These are phyloP conservation scores for Fusarium pseudonygamai DNA, from an alignment of 2,329 filamentous ascomycete species.

Conservation along the genomic window DNA sequence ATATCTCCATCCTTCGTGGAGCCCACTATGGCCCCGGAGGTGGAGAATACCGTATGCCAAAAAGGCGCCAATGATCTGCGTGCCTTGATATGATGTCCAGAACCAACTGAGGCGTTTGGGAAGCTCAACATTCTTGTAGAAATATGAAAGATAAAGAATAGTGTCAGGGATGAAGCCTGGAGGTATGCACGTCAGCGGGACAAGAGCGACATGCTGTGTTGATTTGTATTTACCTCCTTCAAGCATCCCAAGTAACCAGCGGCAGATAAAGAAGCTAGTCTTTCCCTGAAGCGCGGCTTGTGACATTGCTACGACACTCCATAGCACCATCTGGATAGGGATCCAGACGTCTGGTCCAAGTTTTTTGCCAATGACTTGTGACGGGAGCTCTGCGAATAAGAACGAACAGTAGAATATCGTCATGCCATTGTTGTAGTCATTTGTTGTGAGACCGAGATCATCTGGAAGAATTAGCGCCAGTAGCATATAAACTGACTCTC, in stretches of 20 bases:
- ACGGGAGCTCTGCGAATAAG: neutral
- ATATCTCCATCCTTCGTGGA: neutral
- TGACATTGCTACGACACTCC: neutral
- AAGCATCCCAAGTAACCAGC: neutral
- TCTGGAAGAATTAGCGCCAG: neutral
- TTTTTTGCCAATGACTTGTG: neutral
- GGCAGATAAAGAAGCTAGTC: neutral
- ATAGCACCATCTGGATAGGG: neutral
- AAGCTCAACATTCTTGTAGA: neutral
- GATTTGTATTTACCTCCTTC: neutral
- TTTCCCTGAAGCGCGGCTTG: neutral
- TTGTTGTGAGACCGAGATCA: neutral
- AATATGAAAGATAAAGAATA: neutral
- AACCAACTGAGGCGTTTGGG: neutral
- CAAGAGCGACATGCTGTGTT: neutral
- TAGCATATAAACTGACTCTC: fast-evolving
- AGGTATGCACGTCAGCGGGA: neutral
- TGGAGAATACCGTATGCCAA: neutral
- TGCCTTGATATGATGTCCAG: neutral
- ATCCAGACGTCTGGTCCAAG: neutral
- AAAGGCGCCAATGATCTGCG: neutral
- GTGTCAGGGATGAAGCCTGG: neutral
- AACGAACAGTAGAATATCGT: neutral
- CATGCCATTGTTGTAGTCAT: neutral
- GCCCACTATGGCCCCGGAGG: neutral